Evolutionary conservation across 106 monocot genomes (phyloP), one percentile per base, ranked within the genome.

Genomic region (Apostasia ramifera): DNA sequence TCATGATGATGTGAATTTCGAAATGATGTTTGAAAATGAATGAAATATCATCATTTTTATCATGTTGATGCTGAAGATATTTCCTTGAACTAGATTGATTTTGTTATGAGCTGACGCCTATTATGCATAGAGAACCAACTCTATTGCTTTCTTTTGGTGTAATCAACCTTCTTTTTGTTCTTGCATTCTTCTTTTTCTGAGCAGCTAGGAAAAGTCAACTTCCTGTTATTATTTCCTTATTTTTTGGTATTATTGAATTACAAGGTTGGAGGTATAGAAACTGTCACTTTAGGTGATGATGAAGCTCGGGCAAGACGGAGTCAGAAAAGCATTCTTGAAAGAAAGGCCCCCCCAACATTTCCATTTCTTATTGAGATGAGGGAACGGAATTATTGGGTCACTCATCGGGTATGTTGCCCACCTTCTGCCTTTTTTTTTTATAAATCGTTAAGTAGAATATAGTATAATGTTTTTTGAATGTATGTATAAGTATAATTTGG

Each of bases 301-400:
- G 92, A 95, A 75, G 92, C 95, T 62, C 86, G 95, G 56, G 89
- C 95, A 52, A 81, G 95, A 59, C 89, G 79, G 13, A 89, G 86
- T 56, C 91, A 95, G 53, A 95, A 95, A 81, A 92, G 84, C 56
- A 86, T 92, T 67, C 88, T 95, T 48, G 95, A 95, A 80, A 88
- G 95, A 66, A 95, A 95, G 61, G 86, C 95, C 58, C 91, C 95
- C 57, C 88, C 95, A 53, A 95, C 95, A 49, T 95, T 95, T 62
- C 95, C 91, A 70, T 95, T 95, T 69, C 80, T 95, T n/a, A 95
- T 95, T 51, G 95, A 95, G 74, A 95, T 95, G 95, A 88, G 91
- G 76, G 88, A 95, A 69, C 74, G 95, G 40, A 81, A 95, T 59
- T 84, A 88, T 68, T 95, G 95, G 91, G 88, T 91, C 8, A 91